Evolutionary conservation across 805 yeast species (phyloP), one percentile per base, ranked within the genome.

Genomic region (Scheffersomyces ergatensis): DNA sequence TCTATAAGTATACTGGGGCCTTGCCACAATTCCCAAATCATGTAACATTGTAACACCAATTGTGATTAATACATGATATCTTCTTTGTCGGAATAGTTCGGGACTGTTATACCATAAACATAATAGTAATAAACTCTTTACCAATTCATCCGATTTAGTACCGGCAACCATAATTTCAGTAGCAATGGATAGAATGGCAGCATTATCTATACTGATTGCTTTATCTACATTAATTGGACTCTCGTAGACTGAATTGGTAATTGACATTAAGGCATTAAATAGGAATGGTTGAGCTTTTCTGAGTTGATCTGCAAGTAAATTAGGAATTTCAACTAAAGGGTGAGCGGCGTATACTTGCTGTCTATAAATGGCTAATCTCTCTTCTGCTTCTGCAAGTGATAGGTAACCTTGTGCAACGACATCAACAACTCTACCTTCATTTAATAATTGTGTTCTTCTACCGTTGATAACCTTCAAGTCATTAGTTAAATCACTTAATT

Each of bases 61-160:
- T 12, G 78, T 67, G 40, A 80, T 78, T 47, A 87, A 72, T 38
- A 88, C 66, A 55, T 86, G 93, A 48, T 83, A 82, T 36, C 95
- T 77, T 42, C 95, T 78, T 50, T 85, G 85, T 47, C 82, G 85
- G 48, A 86, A 85, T 50, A 86, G 67, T 59, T 88, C 96, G 0
- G 96, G 86, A 3, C 87, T 77, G 48, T 85, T 86, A 56, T 88
- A 89, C 96, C 96, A 89, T 21, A 83, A 60, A 19, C 85, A 75
- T 38, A 85, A 65, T 5, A 86, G 53, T 15, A 85, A 55, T 37
- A 85, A 63, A 15, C 82, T 65, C 56, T 83, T 82, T 30, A 89
- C 64, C 27, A 87, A 60, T 56, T 87, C 90, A 14, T 81, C 61
- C 5, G 82, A 74, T 62, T 87, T 89, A 40, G 78, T 72, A 15